These are phyloP conservation scores for Podospora comata DNA, from an alignment of 495 filamentous ascomycete genomes.

Conservation along the genomic window DNA sequence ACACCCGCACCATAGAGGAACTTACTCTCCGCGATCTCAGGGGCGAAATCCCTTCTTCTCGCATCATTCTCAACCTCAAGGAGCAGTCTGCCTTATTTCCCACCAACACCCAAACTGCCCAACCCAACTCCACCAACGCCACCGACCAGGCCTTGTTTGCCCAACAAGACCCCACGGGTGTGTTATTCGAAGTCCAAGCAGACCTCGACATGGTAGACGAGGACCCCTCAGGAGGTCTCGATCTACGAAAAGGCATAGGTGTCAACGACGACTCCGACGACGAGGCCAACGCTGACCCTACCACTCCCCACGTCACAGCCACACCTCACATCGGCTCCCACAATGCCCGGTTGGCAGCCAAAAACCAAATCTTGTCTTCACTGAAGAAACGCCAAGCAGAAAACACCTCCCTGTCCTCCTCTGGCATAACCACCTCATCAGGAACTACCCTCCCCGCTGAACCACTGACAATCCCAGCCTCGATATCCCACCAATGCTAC, in stretches of 20 bases:
- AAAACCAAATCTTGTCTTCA: constrained; percentile 53
- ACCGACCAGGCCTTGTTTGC: constrained; percentile 50
- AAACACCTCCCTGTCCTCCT: constrained; percentile 37
- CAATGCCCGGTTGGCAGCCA: constrained; percentile 51
- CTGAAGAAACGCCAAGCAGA: constrained; percentile 53
- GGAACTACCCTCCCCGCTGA: constrained; percentile 36
- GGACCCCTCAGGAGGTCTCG: constrained; percentile 47
- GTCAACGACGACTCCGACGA: constrained; percentile 65
- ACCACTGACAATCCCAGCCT: constrained; percentile 60
- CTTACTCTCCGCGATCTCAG: constrained; percentile 80
- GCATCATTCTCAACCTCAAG: constrained; percentile 80
- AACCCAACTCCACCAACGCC: not conserved
- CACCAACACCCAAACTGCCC: constrained; percentile 28
- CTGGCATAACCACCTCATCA: not conserved
- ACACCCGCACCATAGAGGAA: constrained; percentile 70
- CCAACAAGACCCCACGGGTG: constrained; percentile 63
- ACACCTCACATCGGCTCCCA: constrained; percentile 56
- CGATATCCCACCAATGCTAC: constrained; percentile 67
- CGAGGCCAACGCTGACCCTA: constrained; percentile 57
- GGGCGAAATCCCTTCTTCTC: constrained; percentile 64
- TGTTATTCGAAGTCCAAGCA: constrained; percentile 59
- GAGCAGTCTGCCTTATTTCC: constrained; percentile 81
- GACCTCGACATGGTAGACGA: constrained; percentile 56
- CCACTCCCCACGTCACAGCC: constrained; percentile 55
- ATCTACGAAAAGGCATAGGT: constrained; percentile 58